Percentiles rank a stretch among this genome's conserved stretches.
Conservation (phyloP, 2,329 filamentous ascomycete species). For the Chrysosporium keratinophilum region DNA sequence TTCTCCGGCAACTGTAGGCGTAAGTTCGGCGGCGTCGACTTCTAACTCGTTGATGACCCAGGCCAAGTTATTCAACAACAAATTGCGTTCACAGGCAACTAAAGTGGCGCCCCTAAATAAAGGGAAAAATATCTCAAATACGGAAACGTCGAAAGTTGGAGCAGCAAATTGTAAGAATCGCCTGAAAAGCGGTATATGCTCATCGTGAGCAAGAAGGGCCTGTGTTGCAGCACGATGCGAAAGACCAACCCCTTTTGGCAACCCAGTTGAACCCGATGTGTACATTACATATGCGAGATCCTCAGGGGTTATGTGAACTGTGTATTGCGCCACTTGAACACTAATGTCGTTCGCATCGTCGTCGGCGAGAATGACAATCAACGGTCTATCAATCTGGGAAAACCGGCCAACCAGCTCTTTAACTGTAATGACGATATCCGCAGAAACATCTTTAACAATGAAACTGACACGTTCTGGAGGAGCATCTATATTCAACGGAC, state of each 20-base stretch:
- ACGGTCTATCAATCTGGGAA: slow-evolving; percentile 16
- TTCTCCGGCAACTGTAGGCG: slow-evolving; percentile 74
- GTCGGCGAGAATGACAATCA: slow-evolving; percentile 35
- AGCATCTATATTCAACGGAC: slow-evolving; percentile 68
- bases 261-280: slow-evolving; percentile 80
- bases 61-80: slow-evolving; percentile 66
- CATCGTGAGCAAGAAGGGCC: slow-evolving; percentile 69
- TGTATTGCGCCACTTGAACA: background rate
- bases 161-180: slow-evolving; percentile 87
- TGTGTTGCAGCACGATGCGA: slow-evolving; percentile 73
- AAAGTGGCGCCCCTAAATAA: slow-evolving; percentile 63
- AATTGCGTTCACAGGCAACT: slow-evolving; percentile 56
- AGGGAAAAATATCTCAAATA: slow-evolving; percentile 92
- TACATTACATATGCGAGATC: slow-evolving; percentile 79
- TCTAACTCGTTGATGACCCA: slow-evolving; percentile 52
- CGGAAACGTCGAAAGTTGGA: slow-evolving; percentile 86
- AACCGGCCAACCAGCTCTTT: slow-evolving; percentile 19
- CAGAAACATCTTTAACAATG: slow-evolving; percentile 66
- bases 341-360: slow-evolving; percentile 14
- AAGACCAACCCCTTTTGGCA: slow-evolving; percentile 76
- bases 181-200: slow-evolving; percentile 62
- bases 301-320: slow-evolving; percentile 16
- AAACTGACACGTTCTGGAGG: slow-evolving; percentile 68
- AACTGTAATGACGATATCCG: slow-evolving; percentile 57
- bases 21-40: slow-evolving; percentile 78